These are phyloP conservation scores for Grigorovia jiainica DNA, from an alignment of 805 yeast species.

Conservation along the genomic window DNA sequence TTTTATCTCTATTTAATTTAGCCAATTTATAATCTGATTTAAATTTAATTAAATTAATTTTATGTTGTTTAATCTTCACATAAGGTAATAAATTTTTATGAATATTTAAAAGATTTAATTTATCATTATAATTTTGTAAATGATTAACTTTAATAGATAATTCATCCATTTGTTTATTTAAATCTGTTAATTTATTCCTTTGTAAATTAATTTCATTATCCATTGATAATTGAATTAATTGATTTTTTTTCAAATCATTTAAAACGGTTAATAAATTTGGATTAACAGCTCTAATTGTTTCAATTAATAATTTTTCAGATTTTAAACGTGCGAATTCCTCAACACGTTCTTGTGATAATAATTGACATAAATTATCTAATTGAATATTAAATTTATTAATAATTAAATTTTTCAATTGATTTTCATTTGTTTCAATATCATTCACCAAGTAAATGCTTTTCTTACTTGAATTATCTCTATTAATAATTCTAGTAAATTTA, in stretches of 20 bases:
- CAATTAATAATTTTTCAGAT: slow-evolving; percentile 62
- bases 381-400: slow-evolving; percentile 54
- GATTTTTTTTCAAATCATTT: slow-evolving; percentile 43
- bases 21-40: slow-evolving; percentile 24
- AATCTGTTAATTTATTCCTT: slow-evolving; percentile 23
- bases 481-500: slow-evolving; percentile 36
- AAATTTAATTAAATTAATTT: slow-evolving; percentile 19
- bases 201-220: slow-evolving; percentile 31
- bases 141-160: slow-evolving; percentile 41
- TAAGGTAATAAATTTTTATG: slow-evolving; percentile 43
- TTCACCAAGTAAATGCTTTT: slow-evolving; percentile 49
- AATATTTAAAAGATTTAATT: slow-evolving; percentile 36
- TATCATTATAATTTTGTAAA: slow-evolving; percentile 38
- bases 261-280: slow-evolving; percentile 51
- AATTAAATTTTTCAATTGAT: slow-evolving; percentile 37
- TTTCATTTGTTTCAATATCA: slow-evolving; percentile 33
- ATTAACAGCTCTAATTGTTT: slow-evolving; percentile 75
- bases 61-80: slow-evolving; percentile 37
- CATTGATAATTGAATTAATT: slow-evolving; percentile 32
- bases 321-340: slow-evolving; percentile 80
- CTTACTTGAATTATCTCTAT: slow-evolving; percentile 3
- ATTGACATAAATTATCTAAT: slow-evolving; percentile 85
- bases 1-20: slow-evolving; percentile 18
- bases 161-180: slow-evolving; percentile 29
- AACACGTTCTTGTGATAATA: slow-evolving; percentile 90